Evolutionary conservation across 2,329 filamentous ascomycete genomes (phyloP).

Genomic region (Fusarium globosum): DNA sequence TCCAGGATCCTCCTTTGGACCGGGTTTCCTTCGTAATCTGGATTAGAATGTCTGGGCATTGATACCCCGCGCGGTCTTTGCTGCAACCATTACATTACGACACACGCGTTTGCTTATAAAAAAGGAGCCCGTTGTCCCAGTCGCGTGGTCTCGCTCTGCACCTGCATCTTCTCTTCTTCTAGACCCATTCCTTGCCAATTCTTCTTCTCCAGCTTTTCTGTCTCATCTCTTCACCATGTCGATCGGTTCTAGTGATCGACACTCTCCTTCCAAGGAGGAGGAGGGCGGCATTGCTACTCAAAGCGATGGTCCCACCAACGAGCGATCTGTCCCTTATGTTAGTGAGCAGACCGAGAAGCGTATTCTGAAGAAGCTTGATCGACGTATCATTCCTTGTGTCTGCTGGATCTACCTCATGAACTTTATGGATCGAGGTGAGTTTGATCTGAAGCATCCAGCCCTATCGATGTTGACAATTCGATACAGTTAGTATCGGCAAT

Average conservation of each 20-base stretch:
- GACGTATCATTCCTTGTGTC: constrained; percentile 48
- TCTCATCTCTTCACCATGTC: constrained; percentile 10
- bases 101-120: constrained; percentile 15
- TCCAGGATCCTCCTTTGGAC: constrained; percentile 6
- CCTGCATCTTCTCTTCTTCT: constrained; percentile 1
- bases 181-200: neutral
- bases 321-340: constrained; percentile 29
- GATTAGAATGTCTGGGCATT: constrained; percentile 34
- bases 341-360: constrained; percentile 36
- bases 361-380: constrained; percentile 47
- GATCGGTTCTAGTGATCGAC: constrained; percentile 8
- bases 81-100: constrained; percentile 27
- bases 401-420: constrained; percentile 52
- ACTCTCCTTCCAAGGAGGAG: constrained; percentile 26
- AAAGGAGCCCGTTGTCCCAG: constrained; percentile 6
- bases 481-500: constrained; percentile 75
- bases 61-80: constrained; percentile 19
- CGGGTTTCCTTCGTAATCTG: constrained; percentile 25
- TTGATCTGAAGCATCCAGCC: accelerated
- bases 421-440: constrained; percentile 50
- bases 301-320: constrained; percentile 24
- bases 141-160: constrained; percentile 5
- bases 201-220: neutral
- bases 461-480: neutral
- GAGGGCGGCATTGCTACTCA: constrained; percentile 22